Conservation (phyloP, 2,329 filamentous ascomycete genomes). For the Gaeumannomyces tritici region DNA sequence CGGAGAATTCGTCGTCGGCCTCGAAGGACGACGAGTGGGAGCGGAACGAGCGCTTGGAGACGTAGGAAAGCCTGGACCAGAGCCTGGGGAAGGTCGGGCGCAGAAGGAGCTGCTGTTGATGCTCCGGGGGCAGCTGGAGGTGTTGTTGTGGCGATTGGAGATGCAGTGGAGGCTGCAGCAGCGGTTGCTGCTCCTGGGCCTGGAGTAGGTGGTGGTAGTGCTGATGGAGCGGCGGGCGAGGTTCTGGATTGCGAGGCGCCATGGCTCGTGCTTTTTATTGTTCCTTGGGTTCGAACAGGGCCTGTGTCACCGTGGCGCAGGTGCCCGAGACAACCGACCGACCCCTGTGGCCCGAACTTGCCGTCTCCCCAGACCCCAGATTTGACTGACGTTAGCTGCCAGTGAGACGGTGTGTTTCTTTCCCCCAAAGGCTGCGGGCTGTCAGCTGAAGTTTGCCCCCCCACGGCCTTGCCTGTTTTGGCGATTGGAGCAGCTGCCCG, state of each 20-base stretch:
- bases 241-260: slow-evolving; percentile 4
- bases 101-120: slow-evolving; percentile 17
- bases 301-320: neutral
- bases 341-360: neutral
- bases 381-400: neutral
- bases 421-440: too few relatives aligned
- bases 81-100: slow-evolving; percentile 31
- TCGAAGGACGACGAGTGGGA: slow-evolving; percentile 57
- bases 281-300: too few relatives aligned
- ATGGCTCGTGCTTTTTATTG: neutral
- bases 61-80: slow-evolving; percentile 38
- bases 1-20: slow-evolving; percentile 60
- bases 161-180: neutral
- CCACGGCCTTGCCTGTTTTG: neutral
- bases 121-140: neutral
- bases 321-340: neutral
- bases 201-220: neutral
- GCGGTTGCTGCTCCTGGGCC: neutral
- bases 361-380: neutral
- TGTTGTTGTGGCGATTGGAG: neutral
- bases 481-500: too few relatives aligned
- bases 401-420: neutral
- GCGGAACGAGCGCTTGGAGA: slow-evolving; percentile 45
- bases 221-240: neutral
- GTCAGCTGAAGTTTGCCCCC: neutral